Evolutionary conservation across 2,329 filamentous ascomycete species (phyloP).

Genomic region (Camillea tinctor): DNA sequence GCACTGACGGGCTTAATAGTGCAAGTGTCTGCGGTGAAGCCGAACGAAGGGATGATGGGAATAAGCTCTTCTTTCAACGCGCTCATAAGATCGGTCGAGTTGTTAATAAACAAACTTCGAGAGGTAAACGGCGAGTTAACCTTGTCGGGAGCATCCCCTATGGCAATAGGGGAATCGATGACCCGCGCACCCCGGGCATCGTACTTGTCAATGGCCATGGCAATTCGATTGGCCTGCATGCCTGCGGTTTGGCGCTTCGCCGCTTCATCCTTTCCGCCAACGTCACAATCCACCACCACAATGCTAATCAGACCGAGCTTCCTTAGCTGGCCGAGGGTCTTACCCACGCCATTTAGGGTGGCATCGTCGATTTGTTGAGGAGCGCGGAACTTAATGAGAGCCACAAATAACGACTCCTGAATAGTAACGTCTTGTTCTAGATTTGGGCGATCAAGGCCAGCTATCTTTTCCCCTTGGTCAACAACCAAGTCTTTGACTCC

Average conservation of each 20-base stretch:
- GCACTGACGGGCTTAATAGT: constrained; percentile 41
- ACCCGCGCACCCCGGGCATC: constrained; percentile 67
- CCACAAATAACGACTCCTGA: constrained; percentile 59
- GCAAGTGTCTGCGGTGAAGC: constrained; percentile 41
- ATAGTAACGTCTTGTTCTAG: constrained; percentile 45
- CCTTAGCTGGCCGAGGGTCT: constrained; percentile 80
- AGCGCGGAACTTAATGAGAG: constrained; percentile 78
- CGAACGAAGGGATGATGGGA: constrained; percentile 62
- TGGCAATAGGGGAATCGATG: constrained; percentile 57
- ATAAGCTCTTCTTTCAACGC: constrained; percentile 68
- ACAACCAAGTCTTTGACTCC: constrained; percentile 2
- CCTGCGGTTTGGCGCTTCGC: constrained; percentile 46
- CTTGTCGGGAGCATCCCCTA: constrained; percentile 25
- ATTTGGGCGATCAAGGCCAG: constrained; percentile 11
- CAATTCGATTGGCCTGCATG: constrained; percentile 70
- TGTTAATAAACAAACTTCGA: constrained; percentile 39
- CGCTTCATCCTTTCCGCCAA: constrained; percentile 30
- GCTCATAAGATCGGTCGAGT: constrained; percentile 58
- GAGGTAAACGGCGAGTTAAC: constrained; percentile 34
- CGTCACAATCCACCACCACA: constrained; percentile 74
- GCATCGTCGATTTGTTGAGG: constrained; percentile 69
- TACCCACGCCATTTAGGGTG: constrained; percentile 72
- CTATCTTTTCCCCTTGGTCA: constrained; percentile 1
- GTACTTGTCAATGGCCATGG: constrained; percentile 70
- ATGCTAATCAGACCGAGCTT: constrained; percentile 79